These are phyloP conservation scores for Dendrostoma leiphaemia DNA, from an alignment of 2,329 filamentous ascomycete species.

Conservation along the genomic window DNA sequence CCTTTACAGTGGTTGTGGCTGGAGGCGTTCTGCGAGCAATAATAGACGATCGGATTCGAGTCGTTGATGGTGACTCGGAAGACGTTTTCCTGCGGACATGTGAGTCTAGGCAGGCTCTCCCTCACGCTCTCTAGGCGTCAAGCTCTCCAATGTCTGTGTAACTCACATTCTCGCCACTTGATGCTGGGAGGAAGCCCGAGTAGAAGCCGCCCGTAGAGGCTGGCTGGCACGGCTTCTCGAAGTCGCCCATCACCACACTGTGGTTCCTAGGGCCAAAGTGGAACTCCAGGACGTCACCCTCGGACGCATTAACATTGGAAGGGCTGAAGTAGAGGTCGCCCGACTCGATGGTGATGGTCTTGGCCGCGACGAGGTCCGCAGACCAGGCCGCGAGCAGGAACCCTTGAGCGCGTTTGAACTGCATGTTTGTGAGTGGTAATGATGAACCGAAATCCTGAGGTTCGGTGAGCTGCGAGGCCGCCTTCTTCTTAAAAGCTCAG, in stretches of 20 bases:
- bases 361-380: slow-evolving; percentile 12
- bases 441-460: too few relatives aligned
- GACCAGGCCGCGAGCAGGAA: neutral
- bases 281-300: slow-evolving; percentile 50
- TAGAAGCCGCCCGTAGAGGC: slow-evolving; percentile 40
- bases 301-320: slow-evolving; percentile 38
- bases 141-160: neutral
- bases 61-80: slow-evolving; percentile 42
- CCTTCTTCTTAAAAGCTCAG: neutral
- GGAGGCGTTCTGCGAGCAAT: slow-evolving; percentile 39
- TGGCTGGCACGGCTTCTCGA: slow-evolving; percentile 46
- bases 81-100: slow-evolving; percentile 29
- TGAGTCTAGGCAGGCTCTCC: too few relatives aligned
- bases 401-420: neutral
- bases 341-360: slow-evolving; percentile 36
- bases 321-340: slow-evolving; percentile 42
- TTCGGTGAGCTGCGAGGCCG: too few relatives aligned
- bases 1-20: slow-evolving; percentile 35
- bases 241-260: slow-evolving; percentile 46
- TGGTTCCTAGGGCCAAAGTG: slow-evolving; percentile 50
- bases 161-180: slow-evolving; percentile 21
- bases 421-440: too few relatives aligned
- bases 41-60: slow-evolving; percentile 42
- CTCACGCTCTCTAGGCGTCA: neutral
- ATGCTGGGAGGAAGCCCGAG: slow-evolving; percentile 44